These are phyloP conservation scores for Moelleriella libera DNA, from an alignment of 2,329 filamentous ascomycete species.

Conservation along the genomic window DNA sequence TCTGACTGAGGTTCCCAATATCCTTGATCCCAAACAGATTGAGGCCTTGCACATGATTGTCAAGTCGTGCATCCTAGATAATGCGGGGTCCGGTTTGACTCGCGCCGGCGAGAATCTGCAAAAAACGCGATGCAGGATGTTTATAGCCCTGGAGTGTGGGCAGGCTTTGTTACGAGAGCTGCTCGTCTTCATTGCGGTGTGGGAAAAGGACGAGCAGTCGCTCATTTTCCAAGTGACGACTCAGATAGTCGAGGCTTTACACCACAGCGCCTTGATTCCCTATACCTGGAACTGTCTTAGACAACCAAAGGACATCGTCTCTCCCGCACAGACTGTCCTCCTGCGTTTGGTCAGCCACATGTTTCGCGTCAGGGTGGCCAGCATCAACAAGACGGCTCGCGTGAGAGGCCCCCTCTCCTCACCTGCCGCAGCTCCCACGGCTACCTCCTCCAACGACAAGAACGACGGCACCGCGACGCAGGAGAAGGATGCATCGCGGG, in stretches of 20 bases:
- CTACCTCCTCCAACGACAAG: constrained; percentile 15
- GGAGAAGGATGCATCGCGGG: constrained; percentile 36
- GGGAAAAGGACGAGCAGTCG: constrained; percentile 87
- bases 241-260: constrained; percentile 86
- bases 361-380: constrained; percentile 46
- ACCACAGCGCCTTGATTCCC: constrained; percentile 77
- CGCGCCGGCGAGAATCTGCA: constrained; percentile 68
- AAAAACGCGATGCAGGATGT: constrained; percentile 76
- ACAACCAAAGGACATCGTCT: constrained; percentile 92
- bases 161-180: constrained; percentile 81
- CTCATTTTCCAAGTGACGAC: constrained; percentile 94
- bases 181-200: constrained; percentile 90
- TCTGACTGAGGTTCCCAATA: constrained; percentile 86
- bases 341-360: constrained; percentile 84
- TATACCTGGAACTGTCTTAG: constrained; percentile 86
- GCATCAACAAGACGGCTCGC: constrained; percentile 17
- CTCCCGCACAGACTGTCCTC: constrained; percentile 84
- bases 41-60: constrained; percentile 96
- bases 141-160: constrained; percentile 80
- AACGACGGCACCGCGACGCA: constrained; percentile 20
- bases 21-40: constrained; percentile 86
- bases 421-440: not conserved
- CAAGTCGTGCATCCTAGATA: constrained; percentile 84
- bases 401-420: not conserved
- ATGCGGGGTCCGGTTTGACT: constrained; percentile 55